Evolutionary conservation across 2,329 filamentous ascomycete species (phyloP).

Genomic region (Knufia fluminis): DNA sequence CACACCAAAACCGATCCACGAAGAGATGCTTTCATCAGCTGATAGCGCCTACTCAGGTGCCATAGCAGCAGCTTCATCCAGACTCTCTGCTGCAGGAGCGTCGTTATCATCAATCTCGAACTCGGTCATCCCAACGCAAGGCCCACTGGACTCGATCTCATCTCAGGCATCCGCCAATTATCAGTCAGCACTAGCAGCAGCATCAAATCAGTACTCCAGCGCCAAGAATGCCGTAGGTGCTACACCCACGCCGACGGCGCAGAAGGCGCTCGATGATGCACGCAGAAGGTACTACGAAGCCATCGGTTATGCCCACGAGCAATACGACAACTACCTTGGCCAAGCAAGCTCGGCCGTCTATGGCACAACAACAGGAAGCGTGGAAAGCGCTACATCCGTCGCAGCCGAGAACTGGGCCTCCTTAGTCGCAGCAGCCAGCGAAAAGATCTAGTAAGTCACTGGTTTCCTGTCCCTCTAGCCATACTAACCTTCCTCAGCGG

Average conservation of each 20-base stretch:
- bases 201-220: constrained; percentile 60
- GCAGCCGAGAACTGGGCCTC: constrained; percentile 56
- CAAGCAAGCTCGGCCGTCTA: constrained; percentile 58
- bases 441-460: constrained; percentile 60
- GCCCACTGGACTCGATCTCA: constrained; percentile 47
- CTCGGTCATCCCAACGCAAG: constrained; percentile 31
- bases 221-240: constrained; percentile 59
- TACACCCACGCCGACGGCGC: constrained; percentile 49
- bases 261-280: constrained; percentile 50
- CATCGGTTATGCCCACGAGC: constrained; percentile 66
- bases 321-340: constrained; percentile 65
- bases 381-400: constrained; percentile 43
- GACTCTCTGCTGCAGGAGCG: constrained; percentile 45
- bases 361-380: constrained; percentile 34
- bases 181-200: constrained; percentile 59
- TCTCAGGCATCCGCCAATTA: constrained; percentile 63
- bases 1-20: constrained; percentile 58
- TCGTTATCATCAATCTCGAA: constrained; percentile 28
- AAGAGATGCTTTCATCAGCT: constrained; percentile 60
- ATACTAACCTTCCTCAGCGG: not conserved
- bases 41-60: constrained; percentile 60
- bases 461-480: constrained; percentile 32
- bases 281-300: constrained; percentile 67
- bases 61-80: constrained; percentile 51
- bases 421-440: constrained; percentile 56